phyloP scores from a whole-genome alignment of 306 rosid species.

The Dalbergia cultrata region DNA sequence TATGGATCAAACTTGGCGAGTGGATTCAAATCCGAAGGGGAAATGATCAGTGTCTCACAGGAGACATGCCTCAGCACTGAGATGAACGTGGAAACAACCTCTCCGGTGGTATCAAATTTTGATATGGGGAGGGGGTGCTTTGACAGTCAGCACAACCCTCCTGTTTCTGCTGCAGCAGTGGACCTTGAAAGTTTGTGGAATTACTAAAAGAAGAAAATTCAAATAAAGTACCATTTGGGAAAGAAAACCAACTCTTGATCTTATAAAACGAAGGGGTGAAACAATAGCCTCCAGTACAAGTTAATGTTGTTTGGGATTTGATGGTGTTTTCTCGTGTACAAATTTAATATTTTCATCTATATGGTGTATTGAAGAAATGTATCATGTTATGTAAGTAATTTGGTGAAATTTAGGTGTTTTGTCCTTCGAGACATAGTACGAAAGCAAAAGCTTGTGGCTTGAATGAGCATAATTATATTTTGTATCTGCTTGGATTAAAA shows the following conservation, averaged over 20 bases:
- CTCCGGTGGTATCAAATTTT: constrained; percentile 69
- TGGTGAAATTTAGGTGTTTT: constrained; percentile 44
- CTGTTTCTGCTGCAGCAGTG: too few relatives aligned
- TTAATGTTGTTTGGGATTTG: constrained; percentile 14
- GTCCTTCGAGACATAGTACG: constrained; percentile 8
- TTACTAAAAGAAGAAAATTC: constrained; percentile 44
- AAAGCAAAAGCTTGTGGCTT: constrained; percentile 17
- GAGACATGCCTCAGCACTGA: constrained; percentile 67
- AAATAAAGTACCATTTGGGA: background rate
- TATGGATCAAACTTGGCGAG: constrained; percentile 56
- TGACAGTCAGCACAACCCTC: constrained; percentile 51
- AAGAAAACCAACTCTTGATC: background rate
- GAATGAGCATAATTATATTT: constrained; percentile 39
- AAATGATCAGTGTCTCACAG: constrained; percentile 63
- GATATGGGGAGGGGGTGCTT: constrained; percentile 60
- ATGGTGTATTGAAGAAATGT: constrained; percentile 40
- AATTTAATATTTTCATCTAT: constrained; percentile 34
- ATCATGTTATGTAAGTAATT: constrained; percentile 43
- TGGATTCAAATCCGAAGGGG: constrained; percentile 70
- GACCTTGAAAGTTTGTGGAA: constrained; percentile 63
- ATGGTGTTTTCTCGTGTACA: constrained; percentile 34
- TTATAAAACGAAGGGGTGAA: background rate
- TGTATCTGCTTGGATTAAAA: constrained; percentile 48
- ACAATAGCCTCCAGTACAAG: constrained; percentile 14
- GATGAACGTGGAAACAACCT: constrained; percentile 71